Evolutionary conservation across 805 yeast genomes (phyloP), one percentile per base, ranked within the genome.

Genomic region (Saccharomycopsis selenospora): DNA sequence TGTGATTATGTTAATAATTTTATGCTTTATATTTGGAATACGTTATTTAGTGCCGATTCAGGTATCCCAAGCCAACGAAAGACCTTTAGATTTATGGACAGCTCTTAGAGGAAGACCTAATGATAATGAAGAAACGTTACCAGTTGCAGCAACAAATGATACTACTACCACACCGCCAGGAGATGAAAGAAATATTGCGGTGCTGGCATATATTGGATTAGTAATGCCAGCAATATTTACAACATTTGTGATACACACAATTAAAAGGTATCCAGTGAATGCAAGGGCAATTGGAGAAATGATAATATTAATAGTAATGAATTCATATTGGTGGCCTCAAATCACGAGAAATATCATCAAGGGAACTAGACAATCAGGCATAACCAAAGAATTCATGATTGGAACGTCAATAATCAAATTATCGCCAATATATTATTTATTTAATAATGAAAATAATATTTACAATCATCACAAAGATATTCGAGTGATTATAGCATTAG

Each of bases 291-390:
- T 68, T 1, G 76, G 81, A 57, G 96, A 88, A 59, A 78, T 75
- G 48, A 45, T 73, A 3, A 65, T 75, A 1, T 61, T 82, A 7
- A 51, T 79, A 1, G 44, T 71, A 1, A 56, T 82, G 25, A 84
- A 80, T 61, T 84, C 95, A 1, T 82, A 76, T 56, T 89, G 96
- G 96, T 56, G 85, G 13, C 96, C 97, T 1, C 98, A 90, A 63
- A 82, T 86, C 40, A 80, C 80, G 56, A 72, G 96, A 61, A 87
- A 88, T 60, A 76, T 81, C 2, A 61, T 80, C 25, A 73, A 86
- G 46, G 91, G 90, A 18, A 71, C 80, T 11, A 71, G 87, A 48
- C 71, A 76, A 48, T 78, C 85, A 2, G 77, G 88, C 54, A 14
- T 33, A 17, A 65, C 72, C 30, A 85, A 95, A 90, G 78, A 75